Percentiles rank a stretch among this genome's conserved stretches.
phyloP scores from a whole-genome alignment of 2,329 filamentous ascomycete species.

The Penicillium brevicompactum region DNA sequence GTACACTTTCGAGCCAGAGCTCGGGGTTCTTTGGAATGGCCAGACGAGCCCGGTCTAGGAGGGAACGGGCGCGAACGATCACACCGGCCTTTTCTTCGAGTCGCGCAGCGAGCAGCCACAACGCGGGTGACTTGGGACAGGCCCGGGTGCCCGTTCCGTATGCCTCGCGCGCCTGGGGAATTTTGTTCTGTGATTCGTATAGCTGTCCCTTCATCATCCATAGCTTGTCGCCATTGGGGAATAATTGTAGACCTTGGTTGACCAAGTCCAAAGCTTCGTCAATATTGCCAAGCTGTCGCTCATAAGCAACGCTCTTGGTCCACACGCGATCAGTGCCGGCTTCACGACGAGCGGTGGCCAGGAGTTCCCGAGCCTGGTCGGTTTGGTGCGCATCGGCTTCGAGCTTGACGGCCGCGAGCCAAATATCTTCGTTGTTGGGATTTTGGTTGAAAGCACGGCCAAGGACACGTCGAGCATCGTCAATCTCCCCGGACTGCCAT shows the following conservation, averaged over 20 bases:
- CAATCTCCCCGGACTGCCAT: constrained; percentile 83
- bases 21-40: constrained; percentile 82
- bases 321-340: constrained; percentile 95
- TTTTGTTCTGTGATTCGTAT: constrained; percentile 79
- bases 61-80: constrained; percentile 87
- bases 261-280: constrained; percentile 85
- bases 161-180: constrained; percentile 83
- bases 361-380: constrained; percentile 77
- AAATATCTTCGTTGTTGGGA: constrained; percentile 96
- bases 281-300: constrained; percentile 77
- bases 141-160: constrained; percentile 87
- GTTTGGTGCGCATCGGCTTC: constrained; percentile 86
- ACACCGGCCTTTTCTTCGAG: constrained; percentile 84
- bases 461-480: constrained; percentile 82
- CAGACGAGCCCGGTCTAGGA: constrained; percentile 87
- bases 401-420: constrained; percentile 92
- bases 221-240: constrained; percentile 82
- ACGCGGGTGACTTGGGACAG: constrained; percentile 76
- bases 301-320: constrained; percentile 94
- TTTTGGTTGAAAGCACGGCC: constrained; percentile 92
- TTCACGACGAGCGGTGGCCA: constrained; percentile 80
- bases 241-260: constrained; percentile 81
- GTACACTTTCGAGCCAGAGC: constrained; percentile 91
- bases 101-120: constrained; percentile 87
- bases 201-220: constrained; percentile 99